phyloP scores from a whole-genome alignment of 2,329 filamentous ascomycete genomes.

The Daldinia sp. region DNA sequence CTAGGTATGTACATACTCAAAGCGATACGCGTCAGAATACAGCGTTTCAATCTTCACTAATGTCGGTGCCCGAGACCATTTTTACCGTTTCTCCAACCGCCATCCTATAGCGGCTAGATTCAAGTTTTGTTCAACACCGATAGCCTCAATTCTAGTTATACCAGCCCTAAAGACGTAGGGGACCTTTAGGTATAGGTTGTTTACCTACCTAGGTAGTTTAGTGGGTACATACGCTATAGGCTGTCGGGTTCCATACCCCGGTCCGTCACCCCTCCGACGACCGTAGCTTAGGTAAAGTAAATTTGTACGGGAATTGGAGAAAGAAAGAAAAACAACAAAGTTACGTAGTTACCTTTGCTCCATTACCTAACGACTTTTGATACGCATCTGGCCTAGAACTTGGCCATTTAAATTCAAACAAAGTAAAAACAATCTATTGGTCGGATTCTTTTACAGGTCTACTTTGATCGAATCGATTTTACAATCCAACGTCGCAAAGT shows the following conservation, averaged over 20 bases:
- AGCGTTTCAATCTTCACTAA: conserved; percentile 3
- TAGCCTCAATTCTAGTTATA: conserved; percentile 20
- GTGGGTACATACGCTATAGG: conserved; percentile 7
- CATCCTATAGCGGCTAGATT: background rate
- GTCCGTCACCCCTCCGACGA: conserved; percentile 40
- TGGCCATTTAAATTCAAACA: background rate
- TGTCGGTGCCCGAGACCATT: background rate
- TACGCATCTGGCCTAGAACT: background rate
- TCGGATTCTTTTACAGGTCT: conserved; percentile 6
- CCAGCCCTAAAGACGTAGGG: conserved; percentile 4
- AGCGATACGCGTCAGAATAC: background rate
- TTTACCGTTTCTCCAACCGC: background rate
- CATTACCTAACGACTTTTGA: background rate
- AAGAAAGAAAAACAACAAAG: conserved; percentile 35
- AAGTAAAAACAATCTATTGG: background rate
- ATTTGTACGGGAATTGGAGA: background rate
- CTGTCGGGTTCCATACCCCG: conserved; percentile 12
- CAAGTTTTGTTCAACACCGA: background rate
- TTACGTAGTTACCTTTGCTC: conserved; percentile 16
- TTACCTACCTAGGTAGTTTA: too few species aligned
- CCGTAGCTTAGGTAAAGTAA: conserved; percentile 15
- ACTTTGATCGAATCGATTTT: background rate
- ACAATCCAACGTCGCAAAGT: background rate
- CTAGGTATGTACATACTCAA: background rate
- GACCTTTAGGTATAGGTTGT: too few species aligned